These are phyloP conservation scores for Friedmanniomyces simplex DNA, from an alignment of 495 filamentous ascomycete species.

Conservation along the genomic window DNA sequence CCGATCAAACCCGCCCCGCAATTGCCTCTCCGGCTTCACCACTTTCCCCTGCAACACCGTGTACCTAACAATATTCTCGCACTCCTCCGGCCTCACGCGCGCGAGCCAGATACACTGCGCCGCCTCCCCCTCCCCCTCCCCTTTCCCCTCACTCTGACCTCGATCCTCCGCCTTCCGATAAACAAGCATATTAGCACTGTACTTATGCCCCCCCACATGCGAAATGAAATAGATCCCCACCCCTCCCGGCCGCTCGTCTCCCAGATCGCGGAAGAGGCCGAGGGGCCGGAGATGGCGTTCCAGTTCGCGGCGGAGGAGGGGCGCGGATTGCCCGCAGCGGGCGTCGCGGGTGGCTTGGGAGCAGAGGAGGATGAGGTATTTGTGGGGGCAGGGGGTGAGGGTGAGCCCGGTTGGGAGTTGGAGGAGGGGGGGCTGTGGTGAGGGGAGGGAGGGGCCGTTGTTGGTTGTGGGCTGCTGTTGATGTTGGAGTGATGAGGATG, in stretches of 20 bases:
- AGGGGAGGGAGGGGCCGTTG: constrained; percentile 13
- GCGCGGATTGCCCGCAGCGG: constrained; percentile 86
- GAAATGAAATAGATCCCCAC: constrained; percentile 93
- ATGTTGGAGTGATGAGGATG: not conserved
- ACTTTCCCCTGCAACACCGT: constrained; percentile 91
- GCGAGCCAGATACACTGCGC: constrained; percentile 93
- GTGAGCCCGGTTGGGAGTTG: constrained; percentile 43
- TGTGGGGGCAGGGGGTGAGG: constrained; percentile 65
- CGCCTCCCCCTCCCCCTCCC: constrained; percentile 40
- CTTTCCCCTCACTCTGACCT: too few relatives aligned
- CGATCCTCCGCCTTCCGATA: constrained; percentile 55
- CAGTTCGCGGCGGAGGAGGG: constrained; percentile 73
- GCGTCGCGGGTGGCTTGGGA: constrained; percentile 88
- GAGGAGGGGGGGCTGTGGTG: constrained; percentile 5
- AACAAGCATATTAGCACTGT: constrained; percentile 80
- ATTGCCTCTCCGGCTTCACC: constrained; percentile 70
- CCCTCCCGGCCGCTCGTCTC: constrained; percentile 78
- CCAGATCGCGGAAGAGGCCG: constrained; percentile 74
- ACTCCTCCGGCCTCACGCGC: constrained; percentile 78
- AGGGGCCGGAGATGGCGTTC: constrained; percentile 79
- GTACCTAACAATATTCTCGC: constrained; percentile 82
- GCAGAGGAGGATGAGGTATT: constrained; percentile 81
- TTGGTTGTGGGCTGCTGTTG: not conserved
- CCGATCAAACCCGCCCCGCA: constrained; percentile 86
- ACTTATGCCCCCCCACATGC: constrained; percentile 94